These are phyloP conservation scores for Lachancea nothofagi DNA, from an alignment of 805 yeast species.

Conservation along the genomic window DNA sequence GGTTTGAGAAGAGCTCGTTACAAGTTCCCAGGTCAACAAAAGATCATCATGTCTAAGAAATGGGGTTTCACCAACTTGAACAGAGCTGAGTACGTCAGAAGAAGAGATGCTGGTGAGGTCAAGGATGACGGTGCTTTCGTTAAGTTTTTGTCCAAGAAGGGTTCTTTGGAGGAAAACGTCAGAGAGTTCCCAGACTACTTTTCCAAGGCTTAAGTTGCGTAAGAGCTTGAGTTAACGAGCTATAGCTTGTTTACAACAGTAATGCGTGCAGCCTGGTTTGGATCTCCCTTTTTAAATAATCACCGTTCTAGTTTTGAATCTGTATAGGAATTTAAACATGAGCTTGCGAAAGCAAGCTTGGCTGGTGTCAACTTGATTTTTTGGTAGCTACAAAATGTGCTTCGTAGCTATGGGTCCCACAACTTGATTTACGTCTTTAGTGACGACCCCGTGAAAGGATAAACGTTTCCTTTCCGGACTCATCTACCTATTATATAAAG, in stretches of 20 bases:
- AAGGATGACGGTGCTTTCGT: conserved; percentile 99
- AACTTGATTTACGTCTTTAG: no score
- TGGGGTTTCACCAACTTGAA: conserved; percentile 99
- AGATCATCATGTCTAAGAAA: conserved; percentile 97
- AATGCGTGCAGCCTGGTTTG: no score
- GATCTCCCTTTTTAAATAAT: no score
- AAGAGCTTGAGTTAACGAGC: no score
- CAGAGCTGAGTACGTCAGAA: conserved; percentile 93
- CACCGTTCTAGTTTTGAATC: not conserved
- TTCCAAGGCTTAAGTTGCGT: conserved; percentile 42
- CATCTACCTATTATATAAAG: no score
- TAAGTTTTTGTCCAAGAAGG: conserved; percentile 95
- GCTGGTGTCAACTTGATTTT: no score
- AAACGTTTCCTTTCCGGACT: no score
- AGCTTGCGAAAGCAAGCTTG: not conserved
- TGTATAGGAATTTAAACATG: not conserved
- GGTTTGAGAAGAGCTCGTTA: conserved; percentile 99
- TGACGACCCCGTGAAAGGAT: no score
- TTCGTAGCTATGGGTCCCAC: no score
- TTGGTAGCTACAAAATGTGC: no score
- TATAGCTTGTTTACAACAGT: no score
- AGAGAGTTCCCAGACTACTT: conserved; percentile 86
- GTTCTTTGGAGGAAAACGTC: conserved; percentile 89
- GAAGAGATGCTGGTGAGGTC: conserved; percentile 96
- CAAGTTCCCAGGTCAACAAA: conserved; percentile 99